phyloP scores from a whole-genome alignment of 1,139 yeast species.

The Magnusiomyces tetraspermus region DNA sequence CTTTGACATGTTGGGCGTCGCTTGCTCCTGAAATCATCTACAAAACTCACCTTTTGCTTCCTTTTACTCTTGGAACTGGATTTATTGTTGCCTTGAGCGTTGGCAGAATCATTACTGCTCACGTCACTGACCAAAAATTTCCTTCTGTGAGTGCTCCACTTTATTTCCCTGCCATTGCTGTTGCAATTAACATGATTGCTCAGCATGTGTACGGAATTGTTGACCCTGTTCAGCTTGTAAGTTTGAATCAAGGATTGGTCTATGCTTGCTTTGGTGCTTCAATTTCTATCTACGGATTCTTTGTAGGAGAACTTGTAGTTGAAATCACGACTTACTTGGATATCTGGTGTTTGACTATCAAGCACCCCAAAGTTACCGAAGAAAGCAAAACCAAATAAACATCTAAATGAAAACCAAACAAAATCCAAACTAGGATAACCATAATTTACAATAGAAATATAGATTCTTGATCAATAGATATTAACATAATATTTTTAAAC shows the following conservation, averaged over 20 bases:
- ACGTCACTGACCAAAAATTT: constrained; percentile 68
- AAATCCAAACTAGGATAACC: no score
- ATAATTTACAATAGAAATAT: no score
- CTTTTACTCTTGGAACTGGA: constrained; percentile 62
- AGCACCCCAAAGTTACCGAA: constrained; percentile 51
- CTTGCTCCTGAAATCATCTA: constrained; percentile 41
- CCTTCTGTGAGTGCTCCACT: constrained; percentile 66
- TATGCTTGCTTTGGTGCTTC: constrained; percentile 73
- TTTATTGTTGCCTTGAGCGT: constrained; percentile 72
- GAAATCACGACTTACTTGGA: constrained; percentile 80
- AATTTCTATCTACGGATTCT: constrained; percentile 67
- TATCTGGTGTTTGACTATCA: constrained; percentile 75
- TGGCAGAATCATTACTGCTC: constrained; percentile 83
- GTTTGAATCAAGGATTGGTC: constrained; percentile 28
- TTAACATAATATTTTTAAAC: no score
- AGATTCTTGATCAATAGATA: no score
- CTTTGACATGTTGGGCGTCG: constrained; percentile 42
- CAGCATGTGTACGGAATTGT: constrained; percentile 16
- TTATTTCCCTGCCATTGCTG: constrained; percentile 54
- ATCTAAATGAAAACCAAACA: neutral
- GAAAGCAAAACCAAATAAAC: neutral
- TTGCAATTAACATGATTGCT: constrained; percentile 31
- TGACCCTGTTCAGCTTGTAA: constrained; percentile 14
- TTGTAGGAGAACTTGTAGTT: constrained; percentile 69
- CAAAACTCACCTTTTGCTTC: constrained; percentile 37